Evolutionary conservation across 176 grass and related monocot species (phyloP).

Genomic region (Hordeum vulgare): DNA sequence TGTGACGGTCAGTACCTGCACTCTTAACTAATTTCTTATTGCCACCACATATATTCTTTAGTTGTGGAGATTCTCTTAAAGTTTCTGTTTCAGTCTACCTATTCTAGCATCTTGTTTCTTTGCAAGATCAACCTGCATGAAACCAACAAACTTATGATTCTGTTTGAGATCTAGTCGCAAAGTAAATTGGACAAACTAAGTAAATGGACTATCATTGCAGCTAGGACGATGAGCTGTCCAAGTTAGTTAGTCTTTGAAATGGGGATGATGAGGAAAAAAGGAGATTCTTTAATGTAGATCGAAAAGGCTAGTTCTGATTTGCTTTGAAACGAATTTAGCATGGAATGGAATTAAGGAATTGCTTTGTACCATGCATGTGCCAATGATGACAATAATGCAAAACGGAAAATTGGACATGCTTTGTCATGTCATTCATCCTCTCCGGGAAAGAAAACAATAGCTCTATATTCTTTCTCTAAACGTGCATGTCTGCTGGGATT

Average conservation of each 20-base stretch:
- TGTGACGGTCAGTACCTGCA: background rate
- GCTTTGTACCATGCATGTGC: background rate
- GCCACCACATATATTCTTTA: background rate
- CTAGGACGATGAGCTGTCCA: background rate
- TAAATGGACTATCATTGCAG: background rate
- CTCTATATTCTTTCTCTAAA: background rate
- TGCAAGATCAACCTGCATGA: background rate
- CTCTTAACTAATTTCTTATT: background rate
- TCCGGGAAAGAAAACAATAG: background rate
- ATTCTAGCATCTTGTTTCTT: background rate
- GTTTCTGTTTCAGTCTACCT: background rate
- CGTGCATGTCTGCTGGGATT: background rate
- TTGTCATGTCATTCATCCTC: background rate
- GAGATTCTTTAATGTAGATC: constrained; percentile 8
- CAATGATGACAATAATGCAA: background rate
- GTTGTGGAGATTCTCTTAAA: background rate
- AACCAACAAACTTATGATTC: background rate
- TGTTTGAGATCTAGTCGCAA: background rate
- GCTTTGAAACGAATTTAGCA: background rate
- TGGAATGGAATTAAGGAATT: background rate
- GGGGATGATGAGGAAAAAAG: background rate
- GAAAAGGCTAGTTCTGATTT: constrained; percentile 10
- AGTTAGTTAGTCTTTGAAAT: constrained; percentile 3
- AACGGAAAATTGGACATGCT: background rate
- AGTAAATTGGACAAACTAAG: background rate